Evolutionary conservation across 805 yeast species (phyloP).

Genomic region (Hanseniaspora lachancei): DNA sequence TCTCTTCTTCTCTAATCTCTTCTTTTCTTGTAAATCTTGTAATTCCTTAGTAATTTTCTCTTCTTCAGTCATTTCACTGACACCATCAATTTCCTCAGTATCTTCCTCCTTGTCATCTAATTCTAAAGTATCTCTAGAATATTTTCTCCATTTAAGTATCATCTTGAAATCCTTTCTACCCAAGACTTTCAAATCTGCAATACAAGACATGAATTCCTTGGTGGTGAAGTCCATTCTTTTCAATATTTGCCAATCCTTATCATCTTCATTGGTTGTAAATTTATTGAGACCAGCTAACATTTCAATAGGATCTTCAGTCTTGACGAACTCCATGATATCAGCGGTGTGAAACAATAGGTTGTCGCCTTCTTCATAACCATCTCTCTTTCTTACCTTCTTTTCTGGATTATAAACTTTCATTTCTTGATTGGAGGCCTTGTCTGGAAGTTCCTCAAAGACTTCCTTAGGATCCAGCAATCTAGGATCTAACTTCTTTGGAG

Average conservation of each 20-base stretch:
- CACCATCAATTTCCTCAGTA: slow-evolving; percentile 41
- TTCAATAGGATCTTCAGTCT: slow-evolving; percentile 69
- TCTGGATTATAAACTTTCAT: slow-evolving; percentile 93
- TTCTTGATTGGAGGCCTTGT: slow-evolving; percentile 64
- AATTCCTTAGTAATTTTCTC: slow-evolving; percentile 80
- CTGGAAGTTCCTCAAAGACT: slow-evolving; percentile 84
- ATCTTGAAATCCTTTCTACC: slow-evolving; percentile 88
- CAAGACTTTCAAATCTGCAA: slow-evolving; percentile 82
- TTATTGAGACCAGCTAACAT: slow-evolving; percentile 61
- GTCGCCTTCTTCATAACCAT: slow-evolving; percentile 95
- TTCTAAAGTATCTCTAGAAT: slow-evolving; percentile 66
- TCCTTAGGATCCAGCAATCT: slow-evolving; percentile 79
- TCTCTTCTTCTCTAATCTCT: slow-evolving; percentile 55
- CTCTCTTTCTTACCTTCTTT: slow-evolving; percentile 75
- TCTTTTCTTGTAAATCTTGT: slow-evolving; percentile 56
- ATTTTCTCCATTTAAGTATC: slow-evolving; percentile 76
- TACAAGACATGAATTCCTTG: slow-evolving; percentile 63
- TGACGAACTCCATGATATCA: slow-evolving; percentile 70
- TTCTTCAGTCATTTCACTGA: slow-evolving; percentile 68
- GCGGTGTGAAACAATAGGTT: slow-evolving; percentile 54
- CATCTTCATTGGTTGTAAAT: slow-evolving; percentile 44
- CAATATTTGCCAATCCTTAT: slow-evolving; percentile 60
- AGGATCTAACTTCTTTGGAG: slow-evolving; percentile 91
- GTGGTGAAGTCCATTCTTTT: slow-evolving; percentile 66
- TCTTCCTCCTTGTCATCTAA: slow-evolving; percentile 37